A percentile compares a stretch with the other conserved stretches of the same genome.
phyloP scores from a whole-genome alignment of 257 asterid species.

The Osmanthus fragrans region DNA sequence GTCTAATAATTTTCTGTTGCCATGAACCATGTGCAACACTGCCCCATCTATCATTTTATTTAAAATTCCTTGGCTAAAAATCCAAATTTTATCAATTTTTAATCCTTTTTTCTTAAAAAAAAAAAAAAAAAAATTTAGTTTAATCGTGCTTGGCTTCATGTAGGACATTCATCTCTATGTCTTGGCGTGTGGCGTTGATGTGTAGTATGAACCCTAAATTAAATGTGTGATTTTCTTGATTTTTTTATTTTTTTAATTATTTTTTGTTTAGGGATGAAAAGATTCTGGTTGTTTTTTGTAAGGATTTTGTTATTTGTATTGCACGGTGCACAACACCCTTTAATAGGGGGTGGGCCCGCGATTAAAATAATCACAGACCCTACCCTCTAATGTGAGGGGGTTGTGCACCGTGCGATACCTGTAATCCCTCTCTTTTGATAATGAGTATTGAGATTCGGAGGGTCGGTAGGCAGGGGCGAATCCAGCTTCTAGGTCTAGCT shows the following conservation, averaged over 20 bases:
- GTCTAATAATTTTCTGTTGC: conserved; percentile 24
- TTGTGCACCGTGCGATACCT: too few species aligned
- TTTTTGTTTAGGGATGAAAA: background rate
- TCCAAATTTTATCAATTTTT: conserved; percentile 17
- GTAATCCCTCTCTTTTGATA: too few species aligned
- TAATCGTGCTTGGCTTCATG: conserved; percentile 19
- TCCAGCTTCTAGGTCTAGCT: too few species aligned
- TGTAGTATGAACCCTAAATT: background rate
- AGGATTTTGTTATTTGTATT: too few species aligned
- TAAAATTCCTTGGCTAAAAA: conserved; percentile 27
- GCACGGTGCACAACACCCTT: too few species aligned
- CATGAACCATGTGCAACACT: conserved; percentile 55
- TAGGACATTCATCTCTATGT: conserved; percentile 12
- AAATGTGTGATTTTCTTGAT: background rate
- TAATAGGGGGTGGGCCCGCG: too few species aligned
- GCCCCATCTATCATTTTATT: conserved; percentile 33
- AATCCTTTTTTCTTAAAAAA: too few species aligned
- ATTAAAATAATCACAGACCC: too few species aligned
- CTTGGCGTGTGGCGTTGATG: conserved; percentile 14
- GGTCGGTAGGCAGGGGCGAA: conserved; percentile 25
- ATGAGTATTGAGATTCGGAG: conserved; percentile 9
- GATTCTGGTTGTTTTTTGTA: conserved; percentile 20
- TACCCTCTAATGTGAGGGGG: too few species aligned
- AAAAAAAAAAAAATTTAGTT: too few species aligned
- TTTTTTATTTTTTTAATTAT: background rate